Percentiles rank a stretch among this genome's conserved stretches.
phyloP scores from a whole-genome alignment of 345 rosid species.

The Crucihimalaya himalaica region DNA sequence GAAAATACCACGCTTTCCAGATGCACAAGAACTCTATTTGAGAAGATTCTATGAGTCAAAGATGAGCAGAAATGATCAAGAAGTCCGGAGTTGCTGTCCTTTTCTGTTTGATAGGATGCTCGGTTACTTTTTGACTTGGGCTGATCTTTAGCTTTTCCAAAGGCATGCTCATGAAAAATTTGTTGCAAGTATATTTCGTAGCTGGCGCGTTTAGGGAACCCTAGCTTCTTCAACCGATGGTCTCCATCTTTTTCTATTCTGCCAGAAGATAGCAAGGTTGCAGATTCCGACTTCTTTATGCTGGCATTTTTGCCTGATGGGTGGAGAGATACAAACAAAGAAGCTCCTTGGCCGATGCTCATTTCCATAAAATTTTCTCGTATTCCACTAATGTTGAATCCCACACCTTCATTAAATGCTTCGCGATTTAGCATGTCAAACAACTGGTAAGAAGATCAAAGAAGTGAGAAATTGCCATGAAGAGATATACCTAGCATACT shows the following conservation, averaged over 20 bases:
- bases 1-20: constrained; percentile 77
- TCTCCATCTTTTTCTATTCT: constrained; percentile 49
- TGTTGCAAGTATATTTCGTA: constrained; percentile 86
- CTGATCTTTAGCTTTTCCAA: constrained; percentile 55
- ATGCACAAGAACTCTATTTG: constrained; percentile 66
- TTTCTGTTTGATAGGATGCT: constrained; percentile 51
- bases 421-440: constrained; percentile 82
- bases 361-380: constrained; percentile 78
- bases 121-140: constrained; percentile 44
- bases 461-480: constrained; percentile 25
- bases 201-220: constrained; percentile 56
- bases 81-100: constrained; percentile 60
- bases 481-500: background rate
- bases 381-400: constrained; percentile 79
- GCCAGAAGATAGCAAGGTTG: constrained; percentile 45
- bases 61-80: constrained; percentile 89
- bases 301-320: constrained; percentile 49
- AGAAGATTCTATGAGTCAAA: constrained; percentile 83
- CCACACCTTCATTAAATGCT: constrained; percentile 70
- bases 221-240: constrained; percentile 42
- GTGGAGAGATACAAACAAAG: constrained; percentile 67
- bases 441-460: constrained; percentile 54
- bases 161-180: constrained; percentile 68
- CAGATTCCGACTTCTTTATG: constrained; percentile 45
- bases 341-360: constrained; percentile 72